Base-by-base conservation (phyloP, 352 stramenopile species). In the Pythium rhizo-oryzae region DNA sequence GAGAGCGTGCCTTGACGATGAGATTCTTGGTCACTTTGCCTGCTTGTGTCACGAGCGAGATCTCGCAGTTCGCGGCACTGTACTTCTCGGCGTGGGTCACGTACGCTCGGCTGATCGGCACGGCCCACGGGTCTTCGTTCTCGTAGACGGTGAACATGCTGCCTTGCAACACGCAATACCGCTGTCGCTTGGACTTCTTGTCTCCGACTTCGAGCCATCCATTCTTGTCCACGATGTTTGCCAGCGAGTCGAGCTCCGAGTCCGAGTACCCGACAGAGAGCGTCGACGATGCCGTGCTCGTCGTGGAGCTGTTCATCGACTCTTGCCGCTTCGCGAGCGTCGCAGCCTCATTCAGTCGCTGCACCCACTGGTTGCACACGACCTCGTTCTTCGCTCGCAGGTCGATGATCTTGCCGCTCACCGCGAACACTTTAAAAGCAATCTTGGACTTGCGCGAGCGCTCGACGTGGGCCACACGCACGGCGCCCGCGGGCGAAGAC, bases 71-170 rank as follows among this genome's bases (percentile, higher is more conserved):
- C 0, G 77, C 49, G 50, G 76, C 71, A 56, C 77, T 88, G 56
- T 88, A 79, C 72, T 92, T 90, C 60, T 90, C 79, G 7, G 83
- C 77, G 33, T 80, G 73, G 8, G 79, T 89, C 46, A 94, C 83
- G 71, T 94, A 94, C 8, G 82, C 84, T 35, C 86, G 84, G 35
- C 79, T 91, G 12, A 90, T 78, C 11, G 86, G 86, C 7, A 94
- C 86, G 2, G 84, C 84, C 86, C 86, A 94, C 8, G 86, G 79
- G 55, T 94, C 83, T 63, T 93, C 85, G 50, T 81, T 91, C 52
- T 92, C 86, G 71, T 94, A 92, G 25, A 93, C 79, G 1, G 86
- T 92, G 49, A 94, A 92, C 86, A 94, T 92, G 50, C 62, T 85
- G 62, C 80, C 87, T 70, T 94, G 86, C 43, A 94, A 69, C 30